These are phyloP conservation scores for Talaromyces rugulosus DNA, from an alignment of 2,329 filamentous ascomycete genomes.

Conservation along the genomic window DNA sequence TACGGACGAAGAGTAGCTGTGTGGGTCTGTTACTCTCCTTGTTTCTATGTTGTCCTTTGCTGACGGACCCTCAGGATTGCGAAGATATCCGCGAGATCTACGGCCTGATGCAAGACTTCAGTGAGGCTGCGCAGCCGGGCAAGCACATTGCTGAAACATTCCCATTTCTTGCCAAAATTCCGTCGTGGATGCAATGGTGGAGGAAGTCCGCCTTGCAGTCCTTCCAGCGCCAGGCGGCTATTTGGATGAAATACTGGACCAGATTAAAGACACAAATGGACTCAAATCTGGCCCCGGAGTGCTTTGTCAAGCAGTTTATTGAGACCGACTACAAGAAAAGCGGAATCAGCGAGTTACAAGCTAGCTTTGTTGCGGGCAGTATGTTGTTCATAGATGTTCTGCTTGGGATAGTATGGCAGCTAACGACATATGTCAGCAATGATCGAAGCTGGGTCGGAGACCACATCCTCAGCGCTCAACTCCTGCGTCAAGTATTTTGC, in stretches of 20 bases:
- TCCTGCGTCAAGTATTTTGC: slow-evolving; percentile 48
- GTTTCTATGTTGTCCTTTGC: not conserved
- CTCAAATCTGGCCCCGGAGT: not conserved
- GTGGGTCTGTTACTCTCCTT: too few species aligned
- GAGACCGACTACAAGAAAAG: not conserved
- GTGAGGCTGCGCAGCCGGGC: not conserved
- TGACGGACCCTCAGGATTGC: not conserved
- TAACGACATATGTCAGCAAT: too few species aligned
- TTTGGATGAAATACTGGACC: not conserved
- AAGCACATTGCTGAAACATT: not conserved
- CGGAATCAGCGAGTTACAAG: not conserved
- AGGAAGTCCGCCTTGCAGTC: not conserved
- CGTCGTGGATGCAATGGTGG: not conserved
- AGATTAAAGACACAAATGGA: not conserved
- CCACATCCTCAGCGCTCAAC: slow-evolving; percentile 46
- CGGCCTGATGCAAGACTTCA: not conserved
- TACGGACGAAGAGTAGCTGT: not conserved
- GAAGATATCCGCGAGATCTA: not conserved
- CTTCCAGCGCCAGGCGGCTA: too few species aligned
- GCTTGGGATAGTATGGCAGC: too few species aligned
- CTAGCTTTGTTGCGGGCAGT: slow-evolving; percentile 18
- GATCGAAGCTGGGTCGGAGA: slow-evolving; percentile 48
- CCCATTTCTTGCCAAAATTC: not conserved
- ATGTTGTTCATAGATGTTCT: slow-evolving; percentile 13
- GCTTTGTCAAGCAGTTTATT: not conserved